Percentiles rank a stretch among this genome's conserved stretches.
phyloP scores from a whole-genome alignment of 352 stramenopile species.

The Phytophthora pisi region DNA sequence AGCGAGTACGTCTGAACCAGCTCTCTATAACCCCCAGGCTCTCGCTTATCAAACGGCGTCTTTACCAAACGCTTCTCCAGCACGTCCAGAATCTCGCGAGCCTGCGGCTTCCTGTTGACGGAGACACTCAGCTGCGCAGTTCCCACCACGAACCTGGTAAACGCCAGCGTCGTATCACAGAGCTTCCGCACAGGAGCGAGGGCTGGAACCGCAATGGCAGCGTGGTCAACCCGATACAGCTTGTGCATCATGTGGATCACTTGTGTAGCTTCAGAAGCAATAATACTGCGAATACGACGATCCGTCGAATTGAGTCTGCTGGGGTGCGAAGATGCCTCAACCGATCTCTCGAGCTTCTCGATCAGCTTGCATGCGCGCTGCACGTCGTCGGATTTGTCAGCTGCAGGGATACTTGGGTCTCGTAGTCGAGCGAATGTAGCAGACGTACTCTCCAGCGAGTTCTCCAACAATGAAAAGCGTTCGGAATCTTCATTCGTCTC shows the following conservation, averaged over 20 bases:
- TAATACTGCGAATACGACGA: neutral
- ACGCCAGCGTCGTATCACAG: conserved; percentile 19
- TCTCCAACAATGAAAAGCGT: neutral
- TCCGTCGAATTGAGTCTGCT: conserved; percentile 10
- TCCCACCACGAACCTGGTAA: conserved; percentile 22
- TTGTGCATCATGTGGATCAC: conserved; percentile 42
- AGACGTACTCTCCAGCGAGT: conserved; percentile 10
- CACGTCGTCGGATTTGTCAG: conserved; percentile 10
- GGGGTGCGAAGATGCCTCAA: conserved; percentile 8
- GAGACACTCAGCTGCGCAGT: conserved; percentile 16
- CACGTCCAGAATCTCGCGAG: conserved; percentile 26
- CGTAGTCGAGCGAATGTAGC: conserved; percentile 18
- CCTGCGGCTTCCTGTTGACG: conserved; percentile 21
- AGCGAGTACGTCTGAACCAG: conserved; percentile 20
- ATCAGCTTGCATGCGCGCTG: conserved; percentile 12
- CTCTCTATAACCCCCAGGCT: conserved; percentile 8
- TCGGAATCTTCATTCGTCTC: neutral
- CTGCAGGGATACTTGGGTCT: conserved; percentile 9
- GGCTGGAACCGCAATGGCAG: neutral
- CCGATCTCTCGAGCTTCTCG: conserved; percentile 3
- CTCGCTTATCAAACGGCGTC: conserved; percentile 14
- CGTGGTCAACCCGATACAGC: conserved; percentile 26
- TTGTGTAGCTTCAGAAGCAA: conserved; percentile 7
- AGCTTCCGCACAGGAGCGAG: conserved; percentile 19
- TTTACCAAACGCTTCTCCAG: conserved; percentile 33